Conservation (phyloP, 352 stramenopile species). For the Globisporangium recalcitrans region DNA sequence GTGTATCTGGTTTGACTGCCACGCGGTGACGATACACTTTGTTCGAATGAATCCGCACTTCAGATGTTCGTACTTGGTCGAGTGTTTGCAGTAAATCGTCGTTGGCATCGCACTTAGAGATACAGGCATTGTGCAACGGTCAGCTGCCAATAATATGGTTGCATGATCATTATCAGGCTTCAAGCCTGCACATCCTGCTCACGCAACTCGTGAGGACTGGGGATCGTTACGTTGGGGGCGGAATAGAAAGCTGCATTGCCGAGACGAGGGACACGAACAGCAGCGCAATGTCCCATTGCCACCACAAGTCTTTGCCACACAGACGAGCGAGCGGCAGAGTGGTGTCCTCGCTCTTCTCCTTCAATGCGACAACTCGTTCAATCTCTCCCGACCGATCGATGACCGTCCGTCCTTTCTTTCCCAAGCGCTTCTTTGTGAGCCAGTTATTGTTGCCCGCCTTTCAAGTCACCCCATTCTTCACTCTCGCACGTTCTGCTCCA, state of each 20-base stretch:
- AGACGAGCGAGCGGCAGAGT: neutral
- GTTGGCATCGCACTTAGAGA: too few relatives aligned
- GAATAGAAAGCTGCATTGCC: neutral
- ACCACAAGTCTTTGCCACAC: neutral
- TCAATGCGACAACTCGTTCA: neutral
- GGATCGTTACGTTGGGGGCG: too few relatives aligned
- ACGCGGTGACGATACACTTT: neutral
- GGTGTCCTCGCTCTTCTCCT: neutral
- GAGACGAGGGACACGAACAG: neutral
- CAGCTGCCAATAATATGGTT: too few relatives aligned
- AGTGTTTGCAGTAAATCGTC: too few relatives aligned
- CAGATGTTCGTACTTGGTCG: too few relatives aligned
- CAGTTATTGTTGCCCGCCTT: neutral
- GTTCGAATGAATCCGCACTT: neutral
- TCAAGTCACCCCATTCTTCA: neutral
- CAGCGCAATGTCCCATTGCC: neutral
- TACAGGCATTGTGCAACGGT: too few relatives aligned
- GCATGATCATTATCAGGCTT: neutral
- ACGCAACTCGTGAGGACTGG: neutral
- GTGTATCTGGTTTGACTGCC: neutral
- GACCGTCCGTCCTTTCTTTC: constrained; percentile 2
- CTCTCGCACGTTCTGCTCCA: neutral
- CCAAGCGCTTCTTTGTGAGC: neutral
- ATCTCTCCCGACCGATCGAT: neutral
- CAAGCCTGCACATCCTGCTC: neutral